Conservation (phyloP, 176 grass and related monocot species). For the Poa annua region DNA sequence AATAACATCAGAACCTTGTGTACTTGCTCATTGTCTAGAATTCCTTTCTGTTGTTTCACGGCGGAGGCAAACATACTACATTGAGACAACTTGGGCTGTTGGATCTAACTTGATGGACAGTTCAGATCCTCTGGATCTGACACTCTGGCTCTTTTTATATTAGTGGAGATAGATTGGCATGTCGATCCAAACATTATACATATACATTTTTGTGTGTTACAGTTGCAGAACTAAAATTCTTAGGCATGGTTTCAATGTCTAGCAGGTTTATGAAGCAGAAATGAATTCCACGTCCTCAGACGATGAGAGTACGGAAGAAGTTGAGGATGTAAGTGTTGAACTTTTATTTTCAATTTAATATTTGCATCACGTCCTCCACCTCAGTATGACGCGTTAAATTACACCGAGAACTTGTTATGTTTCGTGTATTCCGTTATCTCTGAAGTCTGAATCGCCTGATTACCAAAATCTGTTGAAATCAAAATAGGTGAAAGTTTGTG, state of each 20-base stretch:
- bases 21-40: too few relatives aligned
- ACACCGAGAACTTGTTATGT: slow-evolving; percentile 4
- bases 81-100: too few relatives aligned
- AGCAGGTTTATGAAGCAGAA: slow-evolving; percentile 34
- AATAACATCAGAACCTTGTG: too few relatives aligned
- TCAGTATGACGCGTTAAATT: slow-evolving; percentile 18
- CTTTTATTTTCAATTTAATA: slow-evolving; percentile 24
- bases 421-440: neutral
- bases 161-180: neutral
- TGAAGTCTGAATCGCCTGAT: slow-evolving; percentile 33
- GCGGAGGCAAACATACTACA: too few relatives aligned
- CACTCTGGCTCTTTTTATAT: too few relatives aligned
- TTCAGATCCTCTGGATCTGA: too few relatives aligned
- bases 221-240: slow-evolving; percentile 16
- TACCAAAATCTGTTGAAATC: slow-evolving; percentile 37
- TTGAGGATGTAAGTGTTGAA: slow-evolving; percentile 73
- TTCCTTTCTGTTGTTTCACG: too few relatives aligned
- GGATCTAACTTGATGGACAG: too few relatives aligned
- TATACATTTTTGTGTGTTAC: neutral
- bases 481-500: slow-evolving; percentile 92
- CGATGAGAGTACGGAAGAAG: slow-evolving; percentile 56
- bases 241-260: slow-evolving; percentile 30
- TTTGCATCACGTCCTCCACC: slow-evolving; percentile 29
- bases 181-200: neutral
- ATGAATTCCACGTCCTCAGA: slow-evolving; percentile 37